Base-by-base conservation (phyloP, 2,329 filamentous ascomycete genomes). In the Verticillium albo-atrum region DNA sequence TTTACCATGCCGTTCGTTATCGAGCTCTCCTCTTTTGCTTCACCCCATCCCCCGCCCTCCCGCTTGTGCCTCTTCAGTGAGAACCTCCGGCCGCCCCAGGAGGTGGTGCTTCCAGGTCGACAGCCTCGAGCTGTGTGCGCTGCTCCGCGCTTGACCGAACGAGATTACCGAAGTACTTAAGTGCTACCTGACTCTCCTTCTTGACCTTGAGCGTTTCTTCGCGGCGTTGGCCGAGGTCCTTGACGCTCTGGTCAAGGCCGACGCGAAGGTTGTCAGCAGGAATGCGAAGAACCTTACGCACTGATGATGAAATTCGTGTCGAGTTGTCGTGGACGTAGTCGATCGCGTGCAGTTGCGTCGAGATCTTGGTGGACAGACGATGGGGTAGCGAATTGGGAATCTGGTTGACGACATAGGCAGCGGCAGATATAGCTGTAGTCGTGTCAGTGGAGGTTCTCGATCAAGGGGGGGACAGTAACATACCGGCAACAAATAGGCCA, bases 261-360 rank as follows among this genome's bases (percentile, higher is more conserved):
- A 92, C 87, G 58, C 92, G 89, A 7, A 99, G 84, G 68, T 92
- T 92, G 69, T 94, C 90, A 1, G 93, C 91, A 1, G 95, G 95
- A 68, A 90, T 87, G 61, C 91, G 91, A 42, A 99, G 85, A 9
- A 97, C 92, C 71, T 92, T 91, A 66, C 94, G 91, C 50, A 97
- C 92, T 58, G 96, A 90, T 27, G 86, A 83, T 25, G 91, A 89
- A 68, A 99, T 96, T 58, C 95, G 90, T 20, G 84, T 81, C 52
- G 92, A 87, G 77, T 99, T 99, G 65, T 85, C 77, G 74, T 99
- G 95, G 1, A 95, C 91, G 71, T 98, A 99, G 77, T 99, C 95
- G 69, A 97, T 87, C 20, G 89, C 84, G 7, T 84, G 79, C 37
- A 99, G 87, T 68, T 92, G 91, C 32, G 85, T 79, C 2, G 92